Evolutionary conservation across 192 early-diverging fungal genomes (phyloP).

Genomic region (Chytriomyces sp.): DNA sequence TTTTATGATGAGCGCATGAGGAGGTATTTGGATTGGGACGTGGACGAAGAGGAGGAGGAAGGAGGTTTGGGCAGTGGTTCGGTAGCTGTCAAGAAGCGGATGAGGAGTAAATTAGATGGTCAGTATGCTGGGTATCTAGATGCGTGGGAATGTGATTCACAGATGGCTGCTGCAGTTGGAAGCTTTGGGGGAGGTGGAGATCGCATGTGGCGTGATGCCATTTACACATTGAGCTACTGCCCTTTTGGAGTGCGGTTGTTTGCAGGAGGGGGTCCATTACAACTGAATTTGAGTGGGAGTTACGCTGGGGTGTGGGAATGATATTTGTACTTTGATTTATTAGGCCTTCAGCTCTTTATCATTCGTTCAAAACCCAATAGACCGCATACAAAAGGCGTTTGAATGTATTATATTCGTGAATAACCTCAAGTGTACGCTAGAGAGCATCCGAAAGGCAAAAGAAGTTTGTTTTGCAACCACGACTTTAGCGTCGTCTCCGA

Average conservation of each 20-base stretch:
- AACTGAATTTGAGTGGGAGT: conserved; percentile 49
- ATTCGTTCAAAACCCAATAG: too few relatives aligned
- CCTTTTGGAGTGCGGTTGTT: conserved; percentile 46
- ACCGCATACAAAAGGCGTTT: too few relatives aligned
- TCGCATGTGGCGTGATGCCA: conserved; percentile 54
- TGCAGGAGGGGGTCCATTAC: conserved; percentile 67
- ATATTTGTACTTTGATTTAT: conserved; percentile 7
- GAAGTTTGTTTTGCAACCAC: too few relatives aligned
- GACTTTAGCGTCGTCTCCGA: too few relatives aligned
- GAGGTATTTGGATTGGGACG: conserved; percentile 54
- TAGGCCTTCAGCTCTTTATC: too few relatives aligned
- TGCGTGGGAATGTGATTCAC: too few relatives aligned
- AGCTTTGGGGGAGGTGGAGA: conserved; percentile 10
- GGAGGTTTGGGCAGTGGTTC: neutral
- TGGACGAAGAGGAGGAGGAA: neutral
- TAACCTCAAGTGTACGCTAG: too few relatives aligned
- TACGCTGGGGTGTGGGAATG: conserved; percentile 46
- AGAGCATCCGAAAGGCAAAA: too few relatives aligned
- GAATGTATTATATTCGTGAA: too few relatives aligned
- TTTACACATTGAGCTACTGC: conserved; percentile 63
- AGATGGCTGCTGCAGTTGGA: neutral
- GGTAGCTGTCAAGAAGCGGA: conserved; percentile 7
- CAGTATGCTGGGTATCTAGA: conserved; percentile 5
- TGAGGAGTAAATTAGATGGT: neutral
- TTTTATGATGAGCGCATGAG: conserved; percentile 66